These are phyloP conservation scores for Paramyrothecium sp. DNA, from an alignment of 2,329 filamentous ascomycete genomes.

Conservation along the genomic window DNA sequence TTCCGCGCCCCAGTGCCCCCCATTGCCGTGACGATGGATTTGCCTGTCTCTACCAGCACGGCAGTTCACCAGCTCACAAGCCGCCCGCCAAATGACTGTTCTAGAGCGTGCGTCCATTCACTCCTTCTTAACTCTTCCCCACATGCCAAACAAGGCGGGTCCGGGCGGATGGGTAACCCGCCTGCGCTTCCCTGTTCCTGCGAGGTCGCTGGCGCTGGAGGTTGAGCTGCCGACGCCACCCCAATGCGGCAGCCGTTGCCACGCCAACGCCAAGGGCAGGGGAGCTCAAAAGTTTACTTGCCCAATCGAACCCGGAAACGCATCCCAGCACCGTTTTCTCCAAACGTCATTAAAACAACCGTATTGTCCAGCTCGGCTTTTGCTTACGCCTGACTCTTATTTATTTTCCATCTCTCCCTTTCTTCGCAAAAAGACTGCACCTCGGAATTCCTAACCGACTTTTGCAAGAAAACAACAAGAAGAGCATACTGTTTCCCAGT, in stretches of 20 bases:
- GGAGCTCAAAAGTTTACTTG: background rate
- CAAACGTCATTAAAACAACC: background rate
- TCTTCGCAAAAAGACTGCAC: background rate
- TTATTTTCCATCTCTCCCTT: background rate
- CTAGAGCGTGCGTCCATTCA: background rate
- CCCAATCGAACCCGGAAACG: background rate
- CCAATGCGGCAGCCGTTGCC: background rate
- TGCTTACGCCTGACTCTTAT: background rate
- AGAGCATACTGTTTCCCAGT: too few species aligned
- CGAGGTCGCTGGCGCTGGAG: too few species aligned
- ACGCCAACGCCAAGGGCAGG: background rate
- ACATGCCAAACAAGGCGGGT: background rate
- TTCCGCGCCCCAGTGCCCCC: slow-evolving; percentile 7
- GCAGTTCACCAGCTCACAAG: slow-evolving; percentile 4
- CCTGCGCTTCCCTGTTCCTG: too few species aligned
- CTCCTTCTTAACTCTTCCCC: background rate
- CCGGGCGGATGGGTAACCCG: too few species aligned
- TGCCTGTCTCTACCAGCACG: slow-evolving; percentile 1
- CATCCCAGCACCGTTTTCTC: background rate
- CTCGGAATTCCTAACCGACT: too few species aligned
- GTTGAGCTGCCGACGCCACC: too few species aligned
- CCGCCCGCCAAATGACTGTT: slow-evolving; percentile 4
- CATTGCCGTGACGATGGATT: slow-evolving; percentile 20
- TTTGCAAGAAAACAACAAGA: too few species aligned
- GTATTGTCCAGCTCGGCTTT: background rate